phyloP scores from a whole-genome alignment of 257 asterid species.

The Nicotiana knightiana region DNA sequence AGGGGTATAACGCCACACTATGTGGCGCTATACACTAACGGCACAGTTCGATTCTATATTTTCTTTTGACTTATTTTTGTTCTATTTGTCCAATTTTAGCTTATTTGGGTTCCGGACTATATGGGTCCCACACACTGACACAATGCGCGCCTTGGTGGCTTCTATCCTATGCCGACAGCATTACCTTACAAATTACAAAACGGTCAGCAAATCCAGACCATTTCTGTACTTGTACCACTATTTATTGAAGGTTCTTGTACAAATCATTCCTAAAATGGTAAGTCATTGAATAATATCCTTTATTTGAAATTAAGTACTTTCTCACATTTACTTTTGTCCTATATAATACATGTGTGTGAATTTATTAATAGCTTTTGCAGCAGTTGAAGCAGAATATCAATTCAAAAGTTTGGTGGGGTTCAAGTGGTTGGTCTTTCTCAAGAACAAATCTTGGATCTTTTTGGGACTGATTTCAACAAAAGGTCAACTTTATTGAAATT shows the following conservation, averaged over 20 bases:
- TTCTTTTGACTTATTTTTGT: too few species aligned
- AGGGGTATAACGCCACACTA: too few species aligned
- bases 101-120: too few species aligned
- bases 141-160: neutral
- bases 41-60: too few species aligned
- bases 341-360: neutral
- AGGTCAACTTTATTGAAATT: neutral
- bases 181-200: neutral
- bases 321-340: neutral
- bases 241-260: neutral
- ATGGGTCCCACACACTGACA: neutral
- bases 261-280: neutral
- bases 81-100: too few species aligned
- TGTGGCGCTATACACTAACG: too few species aligned
- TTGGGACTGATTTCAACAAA: neutral
- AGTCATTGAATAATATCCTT: neutral
- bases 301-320: neutral
- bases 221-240: neutral
- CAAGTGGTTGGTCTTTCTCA: neutral
- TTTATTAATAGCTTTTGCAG: neutral
- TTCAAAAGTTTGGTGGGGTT: neutral
- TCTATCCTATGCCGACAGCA: slow-evolving; percentile 1
- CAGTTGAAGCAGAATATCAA: neutral
- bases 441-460: neutral
- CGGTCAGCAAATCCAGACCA: neutral